Evolutionary conservation across 768 basidiomycete species (phyloP).

Genomic region (Auricularia cornea): DNA sequence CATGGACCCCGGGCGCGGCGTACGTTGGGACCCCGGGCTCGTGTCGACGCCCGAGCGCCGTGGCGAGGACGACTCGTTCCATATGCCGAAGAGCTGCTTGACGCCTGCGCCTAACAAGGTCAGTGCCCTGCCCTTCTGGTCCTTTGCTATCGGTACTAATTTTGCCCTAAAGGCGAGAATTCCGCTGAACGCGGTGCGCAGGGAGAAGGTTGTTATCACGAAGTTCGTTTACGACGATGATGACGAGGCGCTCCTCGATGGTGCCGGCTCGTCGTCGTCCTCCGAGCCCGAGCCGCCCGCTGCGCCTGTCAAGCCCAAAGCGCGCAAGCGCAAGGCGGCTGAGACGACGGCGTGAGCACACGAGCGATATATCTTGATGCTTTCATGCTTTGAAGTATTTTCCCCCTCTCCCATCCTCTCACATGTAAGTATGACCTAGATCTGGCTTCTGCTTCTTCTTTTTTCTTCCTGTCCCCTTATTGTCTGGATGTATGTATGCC

Average conservation of each 20-base stretch:
- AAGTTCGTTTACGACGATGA: constrained; percentile 79
- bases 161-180: not conserved
- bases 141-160: not conserved
- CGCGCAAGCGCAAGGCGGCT: not conserved
- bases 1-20: constrained; percentile 34
- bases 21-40: constrained; percentile 72
- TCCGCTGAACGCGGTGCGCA: constrained; percentile 38
- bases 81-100: constrained; percentile 51
- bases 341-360: not conserved
- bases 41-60: constrained; percentile 33
- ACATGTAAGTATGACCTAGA: not conserved
- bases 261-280: constrained; percentile 20
- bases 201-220: constrained; percentile 64
- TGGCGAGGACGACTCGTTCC: constrained; percentile 62
- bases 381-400: not conserved
- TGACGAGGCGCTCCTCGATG: constrained; percentile 3
- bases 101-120: not conserved
- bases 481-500: not conserved
- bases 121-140: not conserved
- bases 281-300: not conserved
- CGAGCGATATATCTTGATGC: not conserved
- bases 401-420: not conserved
- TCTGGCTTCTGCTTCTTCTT: not conserved
- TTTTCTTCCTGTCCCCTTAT: not conserved
- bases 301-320: not conserved